phyloP scores from a whole-genome alignment of 106 monocot species.

The Dioscorea zingiberensis region DNA sequence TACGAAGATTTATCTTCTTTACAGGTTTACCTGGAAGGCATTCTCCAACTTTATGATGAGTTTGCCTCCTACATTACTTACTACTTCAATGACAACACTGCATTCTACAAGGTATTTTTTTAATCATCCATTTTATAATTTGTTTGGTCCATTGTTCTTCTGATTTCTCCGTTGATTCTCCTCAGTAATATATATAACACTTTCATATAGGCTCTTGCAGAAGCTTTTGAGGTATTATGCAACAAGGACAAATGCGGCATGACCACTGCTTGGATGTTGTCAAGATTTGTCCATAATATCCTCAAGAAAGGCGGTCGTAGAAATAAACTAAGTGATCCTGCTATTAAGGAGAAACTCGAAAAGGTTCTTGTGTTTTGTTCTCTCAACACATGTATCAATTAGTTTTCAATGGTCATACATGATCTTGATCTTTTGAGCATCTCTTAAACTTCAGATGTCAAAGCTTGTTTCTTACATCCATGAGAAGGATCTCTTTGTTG shows the following conservation, averaged over 20 bases:
- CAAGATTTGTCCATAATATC: constrained; percentile 4
- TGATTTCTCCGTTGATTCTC: not conserved
- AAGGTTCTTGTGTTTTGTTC: not conserved
- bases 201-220: constrained; percentile 2
- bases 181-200: not conserved
- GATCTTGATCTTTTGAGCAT: not conserved
- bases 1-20: not conserved
- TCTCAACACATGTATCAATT: not conserved
- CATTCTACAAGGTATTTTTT: constrained; percentile 7
- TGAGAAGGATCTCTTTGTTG: too few species aligned
- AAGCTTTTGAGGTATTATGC: constrained; percentile 13
- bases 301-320: constrained; percentile 7
- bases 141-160: too few species aligned
- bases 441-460: not conserved
- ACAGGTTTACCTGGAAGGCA: constrained; percentile 6
- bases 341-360: constrained; percentile 8
- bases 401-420: not conserved
- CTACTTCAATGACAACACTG: constrained; percentile 4
- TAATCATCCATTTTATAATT: not conserved
- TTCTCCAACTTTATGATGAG: constrained; percentile 12
- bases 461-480: too few species aligned
- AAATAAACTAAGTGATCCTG: constrained; percentile 8
- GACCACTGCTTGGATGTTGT: constrained; percentile 7
- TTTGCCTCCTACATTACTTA: constrained; percentile 7
- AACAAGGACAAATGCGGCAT: constrained; percentile 5